A percentile compares a stretch with the other conserved stretches of the same genome.
Conservation (phyloP, 2,329 filamentous ascomycete species). For the Hirsutella minnesotensis region DNA sequence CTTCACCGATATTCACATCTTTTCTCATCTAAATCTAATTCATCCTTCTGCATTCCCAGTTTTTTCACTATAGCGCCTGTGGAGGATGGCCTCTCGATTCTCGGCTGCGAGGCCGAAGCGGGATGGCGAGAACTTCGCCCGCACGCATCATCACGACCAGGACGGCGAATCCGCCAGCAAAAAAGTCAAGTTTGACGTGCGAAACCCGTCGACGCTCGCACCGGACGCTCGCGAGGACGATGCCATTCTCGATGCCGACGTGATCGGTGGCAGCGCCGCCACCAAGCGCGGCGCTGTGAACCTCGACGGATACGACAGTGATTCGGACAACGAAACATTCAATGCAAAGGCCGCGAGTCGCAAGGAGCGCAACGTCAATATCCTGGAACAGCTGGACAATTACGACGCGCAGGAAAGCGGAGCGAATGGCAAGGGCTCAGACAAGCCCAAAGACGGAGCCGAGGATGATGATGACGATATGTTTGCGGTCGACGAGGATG, state of each 20-base stretch:
- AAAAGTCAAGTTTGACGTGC: conserved; percentile 84
- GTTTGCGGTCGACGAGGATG: conserved; percentile 64
- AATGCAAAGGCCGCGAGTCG: conserved; percentile 57
- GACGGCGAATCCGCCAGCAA: conserved; percentile 43
- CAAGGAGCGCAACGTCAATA: conserved; percentile 34
- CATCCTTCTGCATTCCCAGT: no score
- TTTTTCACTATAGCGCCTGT: no score
- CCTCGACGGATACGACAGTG: conserved; percentile 91
- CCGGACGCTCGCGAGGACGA: conserved; percentile 64
- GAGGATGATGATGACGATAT: conserved; percentile 66
- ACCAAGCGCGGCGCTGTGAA: conserved; percentile 92
- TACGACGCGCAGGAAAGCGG: conserved; percentile 35
- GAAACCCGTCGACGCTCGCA: conserved; percentile 86
- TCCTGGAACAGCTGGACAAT: conserved; percentile 41
- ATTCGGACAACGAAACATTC: conserved; percentile 86
- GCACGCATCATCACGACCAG: conserved; percentile 57
- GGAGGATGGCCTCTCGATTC: conserved; percentile 13
- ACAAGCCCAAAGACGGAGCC: conserved; percentile 21
- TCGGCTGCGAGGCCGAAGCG: conserved; percentile 62
- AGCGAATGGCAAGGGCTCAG: conserved; percentile 15
- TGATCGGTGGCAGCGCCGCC: conserved; percentile 68
- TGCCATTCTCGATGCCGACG: conserved; percentile 75
- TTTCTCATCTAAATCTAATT: no score
- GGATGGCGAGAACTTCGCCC: conserved; percentile 68
- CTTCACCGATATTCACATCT: no score